These are phyloP conservation scores for Alternaria viburni DNA, from an alignment of 2,329 filamentous ascomycete species.

Conservation along the genomic window DNA sequence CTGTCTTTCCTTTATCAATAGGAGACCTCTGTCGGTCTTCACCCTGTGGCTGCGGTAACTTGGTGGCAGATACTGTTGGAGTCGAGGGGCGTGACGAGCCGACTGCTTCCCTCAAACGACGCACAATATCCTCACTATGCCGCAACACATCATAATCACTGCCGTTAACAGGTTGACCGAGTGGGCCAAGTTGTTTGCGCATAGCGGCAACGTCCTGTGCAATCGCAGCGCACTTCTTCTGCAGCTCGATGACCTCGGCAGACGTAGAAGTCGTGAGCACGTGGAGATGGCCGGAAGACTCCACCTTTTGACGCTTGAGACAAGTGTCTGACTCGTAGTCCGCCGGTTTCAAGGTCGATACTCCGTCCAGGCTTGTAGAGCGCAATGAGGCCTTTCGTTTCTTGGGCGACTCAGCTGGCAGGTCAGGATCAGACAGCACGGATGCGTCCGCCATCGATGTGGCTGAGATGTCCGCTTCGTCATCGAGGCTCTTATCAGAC, in stretches of 20 bases:
- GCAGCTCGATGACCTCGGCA: not conserved
- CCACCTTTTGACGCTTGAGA: slow-evolving; percentile 5
- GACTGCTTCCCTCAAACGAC: not conserved
- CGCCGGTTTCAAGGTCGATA: not conserved
- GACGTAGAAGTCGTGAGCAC: not conserved
- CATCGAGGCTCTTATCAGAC: not conserved
- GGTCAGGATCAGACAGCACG: not conserved
- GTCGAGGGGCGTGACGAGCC: not conserved
- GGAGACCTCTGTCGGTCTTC: not conserved
- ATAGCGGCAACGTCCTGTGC: not conserved
- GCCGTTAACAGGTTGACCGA: not conserved
- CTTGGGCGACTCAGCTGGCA: not conserved
- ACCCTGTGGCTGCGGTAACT: not conserved
- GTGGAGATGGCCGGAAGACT: not conserved
- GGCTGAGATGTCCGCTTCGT: not conserved
- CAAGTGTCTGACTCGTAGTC: not conserved
- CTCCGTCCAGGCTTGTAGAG: not conserved
- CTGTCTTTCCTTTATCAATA: not conserved
- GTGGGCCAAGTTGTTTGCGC: not conserved
- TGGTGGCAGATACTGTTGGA: not conserved
- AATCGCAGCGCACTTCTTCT: not conserved
- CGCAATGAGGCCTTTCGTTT: slow-evolving; percentile 16
- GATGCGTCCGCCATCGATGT: not conserved
- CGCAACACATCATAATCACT: not conserved
- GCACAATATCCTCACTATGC: not conserved